Evolutionary conservation across 495 filamentous ascomycete genomes (phyloP).

Genomic region (Cryomyces antarcticus): DNA sequence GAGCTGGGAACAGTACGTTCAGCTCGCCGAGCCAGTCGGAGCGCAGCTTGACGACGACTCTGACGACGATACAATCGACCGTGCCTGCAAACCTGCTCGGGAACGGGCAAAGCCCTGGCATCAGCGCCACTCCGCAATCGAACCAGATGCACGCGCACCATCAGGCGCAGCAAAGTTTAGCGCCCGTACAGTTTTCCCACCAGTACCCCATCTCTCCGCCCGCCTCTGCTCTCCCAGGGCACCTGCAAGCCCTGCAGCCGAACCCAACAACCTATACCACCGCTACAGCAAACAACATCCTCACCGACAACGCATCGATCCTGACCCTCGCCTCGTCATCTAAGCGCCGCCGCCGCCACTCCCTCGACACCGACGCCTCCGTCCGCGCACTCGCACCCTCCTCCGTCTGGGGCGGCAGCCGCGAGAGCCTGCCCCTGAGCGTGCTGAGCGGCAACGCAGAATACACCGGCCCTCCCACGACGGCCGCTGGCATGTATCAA

Average conservation of each 20-base stretch:
- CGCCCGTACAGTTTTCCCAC: slow-evolving; percentile 58
- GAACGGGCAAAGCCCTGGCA: slow-evolving; percentile 15
- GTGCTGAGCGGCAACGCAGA: slow-evolving; percentile 64
- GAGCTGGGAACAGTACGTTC: slow-evolving; percentile 60
- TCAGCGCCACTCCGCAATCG: slow-evolving; percentile 14
- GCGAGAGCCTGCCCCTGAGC: slow-evolving; percentile 73
- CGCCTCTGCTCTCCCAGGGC: slow-evolving; percentile 60
- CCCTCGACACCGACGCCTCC: slow-evolving; percentile 88
- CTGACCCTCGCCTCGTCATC: slow-evolving; percentile 92
- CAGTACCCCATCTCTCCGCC: slow-evolving; percentile 60
- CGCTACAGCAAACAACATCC: slow-evolving; percentile 77
- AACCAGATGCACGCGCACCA: slow-evolving; percentile 24
- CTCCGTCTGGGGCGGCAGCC: slow-evolving; percentile 74
- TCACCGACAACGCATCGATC: slow-evolving; percentile 90
- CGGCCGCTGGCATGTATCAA: slow-evolving; percentile 27
- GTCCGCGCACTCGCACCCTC: slow-evolving; percentile 83
- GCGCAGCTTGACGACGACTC: slow-evolving; percentile 77
- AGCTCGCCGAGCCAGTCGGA: slow-evolving; percentile 85
- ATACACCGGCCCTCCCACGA: slow-evolving; percentile 7
- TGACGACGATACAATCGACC: slow-evolving; percentile 87
- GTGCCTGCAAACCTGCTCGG: slow-evolving; percentile 42
- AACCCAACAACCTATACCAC: slow-evolving; percentile 69
- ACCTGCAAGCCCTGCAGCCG: slow-evolving; percentile 36
- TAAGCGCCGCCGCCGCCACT: slow-evolving; percentile 70
- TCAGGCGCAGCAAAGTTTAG: slow-evolving; percentile 8